A percentile compares a stretch with the other conserved stretches of the same genome.
Conservation (phyloP, 1,139 yeast genomes). For the Magnusiomyces paraingens region DNA sequence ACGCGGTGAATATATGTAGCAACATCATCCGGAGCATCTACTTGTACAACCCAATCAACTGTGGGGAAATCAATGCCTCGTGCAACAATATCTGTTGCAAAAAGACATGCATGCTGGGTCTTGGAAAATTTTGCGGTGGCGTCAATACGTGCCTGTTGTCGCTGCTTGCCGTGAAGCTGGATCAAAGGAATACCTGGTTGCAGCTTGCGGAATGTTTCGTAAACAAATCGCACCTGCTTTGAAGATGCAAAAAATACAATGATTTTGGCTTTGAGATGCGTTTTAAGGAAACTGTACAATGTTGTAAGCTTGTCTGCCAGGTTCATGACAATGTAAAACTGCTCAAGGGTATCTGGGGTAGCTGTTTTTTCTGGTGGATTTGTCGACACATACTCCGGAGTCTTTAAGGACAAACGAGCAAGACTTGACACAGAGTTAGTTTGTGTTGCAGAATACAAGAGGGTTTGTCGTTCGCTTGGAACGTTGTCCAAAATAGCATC, state of each 20-base stretch:
- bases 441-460: slow-evolving; percentile 89
- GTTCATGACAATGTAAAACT: slow-evolving; percentile 65
- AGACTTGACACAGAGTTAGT: slow-evolving; percentile 80
- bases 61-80: slow-evolving; percentile 97
- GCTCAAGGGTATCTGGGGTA: slow-evolving; percentile 82
- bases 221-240: slow-evolving; percentile 90
- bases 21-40: slow-evolving; percentile 93
- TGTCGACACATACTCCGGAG: slow-evolving; percentile 61
- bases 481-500: slow-evolving; percentile 80
- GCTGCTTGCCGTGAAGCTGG: slow-evolving; percentile 92
- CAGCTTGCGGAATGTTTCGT: slow-evolving; percentile 81
- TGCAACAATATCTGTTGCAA: slow-evolving; percentile 96
- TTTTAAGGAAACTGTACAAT: slow-evolving; percentile 81
- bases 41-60: slow-evolving; percentile 94
- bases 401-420: slow-evolving; percentile 72
- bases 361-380: slow-evolving; percentile 45
- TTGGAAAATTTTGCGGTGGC: slow-evolving; percentile 79
- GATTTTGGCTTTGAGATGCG: slow-evolving; percentile 80
- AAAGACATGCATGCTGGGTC: slow-evolving; percentile 80
- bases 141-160: slow-evolving; percentile 88
- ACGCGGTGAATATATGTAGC: slow-evolving; percentile 95
- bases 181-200: slow-evolving; percentile 94
- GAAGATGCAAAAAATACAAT: slow-evolving; percentile 88
- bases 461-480: slow-evolving; percentile 76
- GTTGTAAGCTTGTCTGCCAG: slow-evolving; percentile 79